A percentile compares a stretch with the other conserved stretches of the same genome.
These are phyloP conservation scores for Talaromyces islandicus DNA, from an alignment of 2,329 filamentous ascomycete species.

Conservation along the genomic window DNA sequence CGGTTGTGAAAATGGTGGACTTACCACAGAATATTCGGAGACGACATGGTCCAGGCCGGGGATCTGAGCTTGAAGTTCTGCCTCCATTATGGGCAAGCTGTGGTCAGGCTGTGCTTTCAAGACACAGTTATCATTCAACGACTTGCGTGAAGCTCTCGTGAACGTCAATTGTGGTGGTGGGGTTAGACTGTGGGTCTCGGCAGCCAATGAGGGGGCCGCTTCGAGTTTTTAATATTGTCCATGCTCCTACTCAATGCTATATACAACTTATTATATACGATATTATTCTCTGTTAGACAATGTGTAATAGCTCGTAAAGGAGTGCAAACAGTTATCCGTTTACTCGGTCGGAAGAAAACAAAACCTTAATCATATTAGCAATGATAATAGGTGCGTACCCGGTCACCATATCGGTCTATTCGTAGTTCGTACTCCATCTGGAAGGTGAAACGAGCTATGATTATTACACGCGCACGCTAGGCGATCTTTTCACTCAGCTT, in stretches of 20 bases:
- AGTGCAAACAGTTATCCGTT: not conserved
- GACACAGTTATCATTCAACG: not conserved
- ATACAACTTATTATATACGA: no score
- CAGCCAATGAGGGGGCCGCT: not conserved
- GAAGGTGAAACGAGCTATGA: not conserved
- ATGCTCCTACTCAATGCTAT: no score
- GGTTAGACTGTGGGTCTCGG: not conserved
- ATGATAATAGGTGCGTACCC: not conserved
- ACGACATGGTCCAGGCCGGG: slow-evolving; percentile 83
- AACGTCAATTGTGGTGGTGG: not conserved
- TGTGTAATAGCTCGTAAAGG: not conserved
- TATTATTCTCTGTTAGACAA: not conserved
- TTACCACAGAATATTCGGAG: slow-evolving; percentile 76
- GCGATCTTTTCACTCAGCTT: not conserved
- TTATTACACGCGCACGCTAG: not conserved
- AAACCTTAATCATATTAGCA: no score
- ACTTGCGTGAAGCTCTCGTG: not conserved
- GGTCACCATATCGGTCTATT: no score
- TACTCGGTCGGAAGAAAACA: not conserved
- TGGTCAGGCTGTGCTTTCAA: not conserved
- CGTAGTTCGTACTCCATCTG: not conserved
- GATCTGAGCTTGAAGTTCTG: slow-evolving; percentile 76
- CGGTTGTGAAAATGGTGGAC: slow-evolving; percentile 14
- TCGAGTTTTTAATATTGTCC: not conserved
- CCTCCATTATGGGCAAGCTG: slow-evolving; percentile 60